Conservation (phyloP, 371 early-diverging fungal genomes). For the Blakeslea trispora region DNA sequence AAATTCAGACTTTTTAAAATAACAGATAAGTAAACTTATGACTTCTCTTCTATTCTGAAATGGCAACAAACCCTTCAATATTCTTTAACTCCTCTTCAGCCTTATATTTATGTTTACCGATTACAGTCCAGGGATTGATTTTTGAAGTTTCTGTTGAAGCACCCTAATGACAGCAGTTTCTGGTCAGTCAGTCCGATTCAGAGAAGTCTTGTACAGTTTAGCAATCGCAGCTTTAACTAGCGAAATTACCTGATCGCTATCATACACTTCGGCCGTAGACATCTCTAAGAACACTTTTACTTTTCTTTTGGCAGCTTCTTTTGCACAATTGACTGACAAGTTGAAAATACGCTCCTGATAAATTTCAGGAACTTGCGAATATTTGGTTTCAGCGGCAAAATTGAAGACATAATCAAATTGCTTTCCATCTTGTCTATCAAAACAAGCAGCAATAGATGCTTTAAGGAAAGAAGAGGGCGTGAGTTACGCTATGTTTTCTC, state of each 20-base stretch:
- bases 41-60: too few relatives aligned
- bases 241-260: constrained; percentile 63
- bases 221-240: background rate
- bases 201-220: background rate
- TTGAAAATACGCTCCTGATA: constrained; percentile 85
- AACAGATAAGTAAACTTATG: too few relatives aligned
- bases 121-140: constrained; percentile 81
- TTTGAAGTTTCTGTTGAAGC: constrained; percentile 72
- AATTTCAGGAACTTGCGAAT: constrained; percentile 80
- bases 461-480: background rate
- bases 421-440: constrained; percentile 65
- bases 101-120: constrained; percentile 76
- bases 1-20: constrained; percentile 72
- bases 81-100: constrained; percentile 75
- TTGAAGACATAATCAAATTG: constrained; percentile 88
- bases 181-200: background rate
- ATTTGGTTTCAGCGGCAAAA: constrained; percentile 90
- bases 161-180: constrained; percentile 43
- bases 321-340: constrained; percentile 73
- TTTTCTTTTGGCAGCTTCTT: constrained; percentile 79
- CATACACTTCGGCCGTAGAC: constrained; percentile 90
- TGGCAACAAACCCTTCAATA: constrained; percentile 44
- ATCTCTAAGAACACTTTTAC: constrained; percentile 79
- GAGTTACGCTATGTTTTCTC: background rate
- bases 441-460: constrained; percentile 76